Evolutionary conservation across 371 early-diverging fungal genomes (phyloP).

Genomic region (Polyrhizophydium stewartii): DNA sequence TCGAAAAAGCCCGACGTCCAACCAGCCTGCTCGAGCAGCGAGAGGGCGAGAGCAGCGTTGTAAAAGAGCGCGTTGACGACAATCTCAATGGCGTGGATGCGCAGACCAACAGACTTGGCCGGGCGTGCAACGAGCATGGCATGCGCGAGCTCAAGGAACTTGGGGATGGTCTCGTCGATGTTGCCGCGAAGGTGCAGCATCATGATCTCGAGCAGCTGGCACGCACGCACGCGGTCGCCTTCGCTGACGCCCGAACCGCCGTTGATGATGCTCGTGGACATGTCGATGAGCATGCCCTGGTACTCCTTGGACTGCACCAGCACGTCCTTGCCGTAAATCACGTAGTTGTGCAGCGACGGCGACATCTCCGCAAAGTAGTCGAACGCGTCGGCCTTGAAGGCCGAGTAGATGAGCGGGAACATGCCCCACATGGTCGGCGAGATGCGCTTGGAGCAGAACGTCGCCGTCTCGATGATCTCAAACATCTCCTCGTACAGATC

Average conservation of each 20-base stretch:
- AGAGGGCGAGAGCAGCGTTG: slow-evolving; percentile 70
- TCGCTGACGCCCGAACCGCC: slow-evolving; percentile 62
- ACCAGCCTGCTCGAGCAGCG: slow-evolving; percentile 67
- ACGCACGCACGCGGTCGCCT: slow-evolving; percentile 67
- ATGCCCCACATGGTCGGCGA: slow-evolving; percentile 81
- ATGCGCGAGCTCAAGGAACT: slow-evolving; percentile 60
- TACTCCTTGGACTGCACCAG: slow-evolving; percentile 20
- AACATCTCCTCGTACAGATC: slow-evolving; percentile 83
- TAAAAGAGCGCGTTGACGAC: slow-evolving; percentile 81
- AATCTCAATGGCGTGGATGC: slow-evolving; percentile 25
- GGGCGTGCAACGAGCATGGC: slow-evolving; percentile 37
- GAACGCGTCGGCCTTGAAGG: slow-evolving; percentile 68
- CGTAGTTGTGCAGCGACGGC: slow-evolving; percentile 80
- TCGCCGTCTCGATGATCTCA: slow-evolving; percentile 79
- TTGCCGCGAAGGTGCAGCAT: slow-evolving; percentile 72
- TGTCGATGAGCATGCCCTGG: slow-evolving; percentile 21
- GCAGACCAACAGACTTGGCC: slow-evolving; percentile 25
- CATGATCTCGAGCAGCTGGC: slow-evolving; percentile 73
- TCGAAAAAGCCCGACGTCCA: slow-evolving; percentile 76
- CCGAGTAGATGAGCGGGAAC: slow-evolving; percentile 66
- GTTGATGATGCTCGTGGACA: slow-evolving; percentile 34
- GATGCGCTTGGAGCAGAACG: slow-evolving; percentile 72
- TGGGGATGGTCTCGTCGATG: slow-evolving; percentile 59
- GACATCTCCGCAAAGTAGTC: slow-evolving; percentile 81
- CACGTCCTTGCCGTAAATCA: slow-evolving; percentile 73